Conservation (phyloP, 2,329 filamentous ascomycete genomes). For the Ilyonectria destructans region DNA sequence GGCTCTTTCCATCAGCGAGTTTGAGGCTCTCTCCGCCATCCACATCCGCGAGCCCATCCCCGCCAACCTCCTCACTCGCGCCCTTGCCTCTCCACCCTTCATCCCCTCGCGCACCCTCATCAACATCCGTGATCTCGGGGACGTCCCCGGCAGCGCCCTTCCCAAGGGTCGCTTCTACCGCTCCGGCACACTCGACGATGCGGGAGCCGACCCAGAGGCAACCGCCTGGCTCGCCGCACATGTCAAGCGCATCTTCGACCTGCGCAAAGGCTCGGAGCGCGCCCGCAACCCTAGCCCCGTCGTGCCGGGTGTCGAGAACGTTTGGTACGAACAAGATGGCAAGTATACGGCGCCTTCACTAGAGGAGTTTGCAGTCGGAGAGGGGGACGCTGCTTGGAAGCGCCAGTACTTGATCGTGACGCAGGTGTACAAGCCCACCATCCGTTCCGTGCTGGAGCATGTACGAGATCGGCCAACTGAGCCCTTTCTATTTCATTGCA, state of each 20-base stretch:
- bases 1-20: constrained; percentile 44
- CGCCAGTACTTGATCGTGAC: constrained; percentile 66
- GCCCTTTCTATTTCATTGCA: constrained; percentile 70
- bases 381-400: constrained; percentile 62
- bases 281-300: constrained; percentile 60
- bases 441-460: constrained; percentile 64
- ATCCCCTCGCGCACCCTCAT: constrained; percentile 63
- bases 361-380: constrained; percentile 61
- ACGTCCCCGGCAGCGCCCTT: constrained; percentile 60
- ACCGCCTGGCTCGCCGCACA: constrained; percentile 55
- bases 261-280: constrained; percentile 65
- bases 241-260: constrained; percentile 66
- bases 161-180: constrained; percentile 63
- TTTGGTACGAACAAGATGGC: constrained; percentile 59
- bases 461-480: constrained; percentile 63
- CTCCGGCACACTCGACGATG: constrained; percentile 61
- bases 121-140: constrained; percentile 68
- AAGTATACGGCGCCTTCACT: constrained; percentile 58
- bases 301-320: constrained; percentile 62
- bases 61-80: constrained; percentile 53
- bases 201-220: constrained; percentile 49
- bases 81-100: constrained; percentile 63
- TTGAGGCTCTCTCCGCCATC: constrained; percentile 59
- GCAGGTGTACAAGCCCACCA: constrained; percentile 59
- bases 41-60: constrained; percentile 60